Evolutionary conservation across 2,329 filamentous ascomycete genomes (phyloP), one percentile per base, ranked within the genome.

Genomic region (Calonectria honghensis): DNA sequence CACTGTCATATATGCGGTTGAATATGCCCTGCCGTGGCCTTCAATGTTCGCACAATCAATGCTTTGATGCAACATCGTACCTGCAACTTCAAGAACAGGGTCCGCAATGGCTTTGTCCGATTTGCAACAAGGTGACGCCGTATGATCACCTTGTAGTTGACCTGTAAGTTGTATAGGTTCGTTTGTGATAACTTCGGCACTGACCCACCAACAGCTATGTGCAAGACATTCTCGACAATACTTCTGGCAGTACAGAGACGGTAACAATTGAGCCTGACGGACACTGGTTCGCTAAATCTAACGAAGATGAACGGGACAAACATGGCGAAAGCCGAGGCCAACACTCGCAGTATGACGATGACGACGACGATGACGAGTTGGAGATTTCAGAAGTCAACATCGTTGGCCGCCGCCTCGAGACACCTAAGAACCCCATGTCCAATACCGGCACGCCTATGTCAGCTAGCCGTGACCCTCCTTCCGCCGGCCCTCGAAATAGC

Each of bases 81-180:
- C 89, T 99, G 27, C 95, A 98, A 80, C 87, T 99, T 35, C 96
- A 98, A 83, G 96, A 98, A 83, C 97, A 99, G 87, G 96, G 95
- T 0, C 97, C 97, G 0, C 97, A 97, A 24, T 99, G 97, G 97
- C 89, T 93, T n/a, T 99, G 97, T 81, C 97, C 97, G 0, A 93
- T 98, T 29, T 99, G 97, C 87, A 96, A 94, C 85, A 97, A 96
- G 81, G 86, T 91, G 0, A 93, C 96, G 2, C 92, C 93, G 0
- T 99, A 95, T 84, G 94, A 96, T 66, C 93, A 91, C 63, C 87
- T 99, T 31, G 95, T 95, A 14, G 92, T 98, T 37, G 97, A 99
- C 79, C 94, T 97, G 91, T 97, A 88, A 85, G 92, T 86, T 11
- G 35, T 37, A 7, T 16, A 32, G 31, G 1, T 16, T 31, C 16